Base-by-base conservation (phyloP, 306 rosid genomes). In the Echinosophora koreensis region DNA sequence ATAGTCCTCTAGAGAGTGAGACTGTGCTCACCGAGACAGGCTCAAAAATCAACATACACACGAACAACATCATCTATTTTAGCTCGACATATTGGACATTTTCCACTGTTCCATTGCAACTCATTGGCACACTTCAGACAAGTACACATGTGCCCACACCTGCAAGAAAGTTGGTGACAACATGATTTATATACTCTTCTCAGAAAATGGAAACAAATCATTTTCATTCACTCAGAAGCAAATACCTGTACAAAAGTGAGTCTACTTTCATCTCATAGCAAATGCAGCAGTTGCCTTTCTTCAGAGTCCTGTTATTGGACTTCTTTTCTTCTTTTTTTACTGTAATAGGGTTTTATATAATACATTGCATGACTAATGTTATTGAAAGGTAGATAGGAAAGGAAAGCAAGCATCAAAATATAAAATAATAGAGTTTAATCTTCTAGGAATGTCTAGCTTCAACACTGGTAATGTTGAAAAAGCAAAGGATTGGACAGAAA, bases 111-210 rank as follows among this genome's bases (percentile, higher is more conserved):
- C 93, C 93, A 87, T 79, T 88, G 98, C 84, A 94, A 55, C 77
- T 94, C 98, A 64, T 83, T 89, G 46, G 91, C 98, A 81, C 98
- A 94, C 77, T 88, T 90, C 39, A 90, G 61, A 63, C 98, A 94
- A 22, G 95, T 73, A 77, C 98, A 94, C 97, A 94, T 92, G 86
- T 94, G 98, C 28, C 98, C 98, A 69, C 98, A 94, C 83, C 90
- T 87, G 83, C 11, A 44, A 80, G 3, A 14, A 57, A 39, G 63
- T 65, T 66, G 32, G 22, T 16, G 2, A 57, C 15, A 47, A 62
- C 27, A 74, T 71, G 34, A 76, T 56, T 70, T 18, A 9, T 18
- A 9, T 59, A 47, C 51, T 44, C n/a, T 57, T 30, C 44, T 55
- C 9, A 7, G 0, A 77, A 70, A 51, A 56, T 71, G 49, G 46